Conservation (phyloP, 2,329 filamentous ascomycete genomes). For the Colletotrichum abscissum region DNA sequence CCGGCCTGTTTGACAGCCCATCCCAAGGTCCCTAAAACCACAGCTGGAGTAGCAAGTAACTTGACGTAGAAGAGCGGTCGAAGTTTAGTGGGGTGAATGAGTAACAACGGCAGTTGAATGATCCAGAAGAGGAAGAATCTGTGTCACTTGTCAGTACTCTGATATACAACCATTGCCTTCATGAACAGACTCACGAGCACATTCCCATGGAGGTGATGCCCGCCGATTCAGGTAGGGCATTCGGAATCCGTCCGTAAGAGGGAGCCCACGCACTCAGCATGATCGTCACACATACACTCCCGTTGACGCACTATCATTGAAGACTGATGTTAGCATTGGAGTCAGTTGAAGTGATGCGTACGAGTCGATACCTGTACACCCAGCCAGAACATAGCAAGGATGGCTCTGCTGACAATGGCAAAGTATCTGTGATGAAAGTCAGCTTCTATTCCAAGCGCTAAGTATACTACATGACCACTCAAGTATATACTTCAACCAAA, state of each 20-base stretch:
- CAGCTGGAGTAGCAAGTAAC: slow-evolving; percentile 42
- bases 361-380: slow-evolving; percentile 62
- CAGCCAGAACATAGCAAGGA: slow-evolving; percentile 67
- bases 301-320: neutral
- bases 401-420: slow-evolving; percentile 51
- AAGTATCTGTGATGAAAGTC: slow-evolving; percentile 17
- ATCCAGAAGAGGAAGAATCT: slow-evolving; percentile 70
- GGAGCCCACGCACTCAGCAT: slow-evolving; percentile 64
- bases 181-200: slow-evolving; percentile 25
- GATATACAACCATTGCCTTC: neutral
- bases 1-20: slow-evolving; percentile 33
- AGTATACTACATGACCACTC: neutral
- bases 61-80: slow-evolving; percentile 66
- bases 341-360: slow-evolving; percentile 33
- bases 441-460: neutral
- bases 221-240: slow-evolving; percentile 59
- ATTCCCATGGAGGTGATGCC: slow-evolving; percentile 57
- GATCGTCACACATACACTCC: neutral
- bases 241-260: slow-evolving; percentile 62
- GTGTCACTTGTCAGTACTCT: slow-evolving; percentile 36
- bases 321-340: slow-evolving; percentile 34
- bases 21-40: slow-evolving; percentile 38
- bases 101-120: slow-evolving; percentile 62
- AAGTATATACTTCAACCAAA: neutral
- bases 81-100: slow-evolving; percentile 66